Conservation (phyloP, 2,329 filamentous ascomycete species). For the Exophiala spinifera region DNA sequence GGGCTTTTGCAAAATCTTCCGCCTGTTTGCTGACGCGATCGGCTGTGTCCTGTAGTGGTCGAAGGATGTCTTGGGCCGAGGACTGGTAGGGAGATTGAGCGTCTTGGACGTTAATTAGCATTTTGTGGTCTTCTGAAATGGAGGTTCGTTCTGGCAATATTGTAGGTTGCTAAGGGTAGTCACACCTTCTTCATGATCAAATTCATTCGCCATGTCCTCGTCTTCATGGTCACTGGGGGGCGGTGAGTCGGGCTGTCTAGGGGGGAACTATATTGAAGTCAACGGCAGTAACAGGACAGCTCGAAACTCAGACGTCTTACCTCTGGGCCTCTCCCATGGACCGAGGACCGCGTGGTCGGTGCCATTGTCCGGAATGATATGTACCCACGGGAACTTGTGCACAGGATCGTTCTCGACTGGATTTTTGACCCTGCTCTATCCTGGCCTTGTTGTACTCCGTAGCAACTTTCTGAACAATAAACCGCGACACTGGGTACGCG, state of each 20-base stretch:
- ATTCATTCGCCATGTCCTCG: slow-evolving; percentile 32
- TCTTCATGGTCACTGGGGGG: slow-evolving; percentile 23
- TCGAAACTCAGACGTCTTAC: slow-evolving; percentile 4
- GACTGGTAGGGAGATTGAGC: slow-evolving; percentile 19
- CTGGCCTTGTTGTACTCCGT: no score
- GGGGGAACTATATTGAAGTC: background rate
- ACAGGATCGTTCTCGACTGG: no score
- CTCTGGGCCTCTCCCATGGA: slow-evolving; percentile 20
- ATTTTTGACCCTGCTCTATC: no score
- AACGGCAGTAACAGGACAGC: background rate
- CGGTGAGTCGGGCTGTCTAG: slow-evolving; percentile 1
- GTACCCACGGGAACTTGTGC: background rate
- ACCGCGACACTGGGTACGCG: no score
- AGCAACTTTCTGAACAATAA: no score
- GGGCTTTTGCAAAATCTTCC: slow-evolving; percentile 76
- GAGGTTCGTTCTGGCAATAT: background rate
- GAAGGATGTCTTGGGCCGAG: slow-evolving; percentile 50
- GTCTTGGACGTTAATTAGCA: slow-evolving; percentile 29
- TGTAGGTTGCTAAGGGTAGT: background rate
- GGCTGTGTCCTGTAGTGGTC: slow-evolving; percentile 62
- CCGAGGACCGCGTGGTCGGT: slow-evolving; percentile 38
- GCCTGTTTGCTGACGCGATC: slow-evolving; percentile 75
- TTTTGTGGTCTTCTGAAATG: slow-evolving; percentile 26
- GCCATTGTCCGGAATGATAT: slow-evolving; percentile 34
- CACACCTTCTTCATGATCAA: slow-evolving; percentile 32